Conservation (phyloP, 306 rosid genomes). For the Medicago lupulina region DNA sequence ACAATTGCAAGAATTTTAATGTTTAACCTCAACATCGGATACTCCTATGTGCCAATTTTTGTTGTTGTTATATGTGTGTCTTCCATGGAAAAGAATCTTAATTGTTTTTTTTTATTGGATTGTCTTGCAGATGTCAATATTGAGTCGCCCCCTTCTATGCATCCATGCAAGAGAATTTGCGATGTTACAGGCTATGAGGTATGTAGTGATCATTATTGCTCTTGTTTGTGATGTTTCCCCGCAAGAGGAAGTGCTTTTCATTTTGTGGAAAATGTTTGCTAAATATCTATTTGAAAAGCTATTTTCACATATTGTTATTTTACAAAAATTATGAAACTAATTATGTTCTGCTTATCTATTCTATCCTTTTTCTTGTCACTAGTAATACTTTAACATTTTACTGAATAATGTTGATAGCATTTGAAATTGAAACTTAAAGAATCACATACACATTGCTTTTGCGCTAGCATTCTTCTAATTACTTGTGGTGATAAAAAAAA, state of each 20-base stretch:
- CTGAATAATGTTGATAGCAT: conserved; percentile 11
- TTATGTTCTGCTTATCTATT: background rate
- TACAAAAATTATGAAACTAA: too few species aligned
- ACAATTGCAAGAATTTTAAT: background rate
- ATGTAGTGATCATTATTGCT: conserved; percentile 34
- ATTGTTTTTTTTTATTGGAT: conserved; percentile 24
- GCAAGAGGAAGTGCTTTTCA: background rate
- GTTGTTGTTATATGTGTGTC: background rate
- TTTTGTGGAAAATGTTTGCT: conserved; percentile 5
- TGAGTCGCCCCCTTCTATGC: conserved; percentile 91
- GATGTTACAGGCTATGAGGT: conserved; percentile 94
- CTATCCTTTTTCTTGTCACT: background rate
- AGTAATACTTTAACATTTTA: conserved; percentile 1
- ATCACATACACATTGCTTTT: background rate
- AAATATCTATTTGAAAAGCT: background rate
- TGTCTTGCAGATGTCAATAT: conserved; percentile 75
- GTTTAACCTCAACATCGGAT: conserved; percentile 6
- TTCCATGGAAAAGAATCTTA: background rate
- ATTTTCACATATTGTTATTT: too few species aligned
- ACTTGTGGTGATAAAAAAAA: background rate
- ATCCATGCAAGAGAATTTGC: conserved; percentile 90
- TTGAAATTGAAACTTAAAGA: conserved; percentile 13
- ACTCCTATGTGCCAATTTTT: conserved; percentile 12
- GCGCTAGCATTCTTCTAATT: background rate
- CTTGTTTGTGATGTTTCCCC: background rate